A percentile compares a stretch with the other conserved stretches of the same genome.
Conservation (phyloP, 1,284 basidiomycete species). For the Blastosporella zonata region DNA sequence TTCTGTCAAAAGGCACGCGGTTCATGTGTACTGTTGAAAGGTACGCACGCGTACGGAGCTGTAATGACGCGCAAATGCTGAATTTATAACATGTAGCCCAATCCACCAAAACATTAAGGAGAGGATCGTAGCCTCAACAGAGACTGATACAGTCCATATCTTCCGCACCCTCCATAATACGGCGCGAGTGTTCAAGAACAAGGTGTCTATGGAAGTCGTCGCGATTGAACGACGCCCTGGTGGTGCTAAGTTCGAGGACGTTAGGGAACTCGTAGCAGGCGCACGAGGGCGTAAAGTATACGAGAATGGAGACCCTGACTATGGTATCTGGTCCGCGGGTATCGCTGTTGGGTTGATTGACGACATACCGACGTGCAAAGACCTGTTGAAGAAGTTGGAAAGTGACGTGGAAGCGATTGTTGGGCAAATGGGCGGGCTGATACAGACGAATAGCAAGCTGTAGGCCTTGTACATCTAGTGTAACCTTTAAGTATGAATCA, state of each 20-base stretch:
- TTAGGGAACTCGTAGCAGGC: slow-evolving; percentile 82
- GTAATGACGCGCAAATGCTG: neutral
- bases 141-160: slow-evolving; percentile 85
- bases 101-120: slow-evolving; percentile 92
- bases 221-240: slow-evolving; percentile 75
- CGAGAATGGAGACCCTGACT: slow-evolving; percentile 81
- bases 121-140: slow-evolving; percentile 79
- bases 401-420: slow-evolving; percentile 76
- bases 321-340: slow-evolving; percentile 88
- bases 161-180: slow-evolving; percentile 88
- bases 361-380: slow-evolving; percentile 84
- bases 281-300: slow-evolving; percentile 77
- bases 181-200: slow-evolving; percentile 87
- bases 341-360: slow-evolving; percentile 80
- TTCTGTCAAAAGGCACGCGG: slow-evolving; percentile 56
- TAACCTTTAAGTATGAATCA: neutral
- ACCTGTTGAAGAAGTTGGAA: slow-evolving; percentile 71
- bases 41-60: slow-evolving; percentile 29
- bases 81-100: slow-evolving; percentile 41
- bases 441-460: slow-evolving; percentile 43
- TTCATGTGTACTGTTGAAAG: slow-evolving; percentile 84
- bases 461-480: slow-evolving; percentile 28
- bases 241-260: slow-evolving; percentile 86
- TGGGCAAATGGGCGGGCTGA: slow-evolving; percentile 43
- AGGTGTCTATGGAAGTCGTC: slow-evolving; percentile 79